Evolutionary conservation across 176 grass and related monocot genomes (phyloP).

Genomic region (Cenchrus fungigraminus): DNA sequence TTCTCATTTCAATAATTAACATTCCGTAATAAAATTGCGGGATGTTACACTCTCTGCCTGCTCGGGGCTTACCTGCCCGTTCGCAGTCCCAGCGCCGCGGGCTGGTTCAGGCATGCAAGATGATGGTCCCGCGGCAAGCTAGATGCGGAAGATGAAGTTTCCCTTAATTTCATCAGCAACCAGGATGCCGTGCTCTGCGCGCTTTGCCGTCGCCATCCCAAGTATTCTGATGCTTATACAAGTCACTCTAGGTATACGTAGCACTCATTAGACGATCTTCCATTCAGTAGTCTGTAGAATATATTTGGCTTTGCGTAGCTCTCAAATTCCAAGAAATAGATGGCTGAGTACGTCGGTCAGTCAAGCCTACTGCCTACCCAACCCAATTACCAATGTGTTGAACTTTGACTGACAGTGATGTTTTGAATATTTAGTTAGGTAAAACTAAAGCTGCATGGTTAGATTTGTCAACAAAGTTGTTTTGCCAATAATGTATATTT

Average conservation of each 20-base stretch:
- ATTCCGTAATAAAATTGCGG: no score
- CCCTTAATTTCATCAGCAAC: no score
- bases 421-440: neutral
- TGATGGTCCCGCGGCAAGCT: no score
- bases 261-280: neutral
- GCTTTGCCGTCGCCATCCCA: no score
- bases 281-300: neutral
- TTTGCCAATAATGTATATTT: neutral
- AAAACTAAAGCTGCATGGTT: neutral
- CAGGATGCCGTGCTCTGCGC: no score
- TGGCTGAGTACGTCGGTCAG: neutral
- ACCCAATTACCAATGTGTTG: neutral
- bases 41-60: no score
- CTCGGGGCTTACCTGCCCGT: no score
- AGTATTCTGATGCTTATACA: neutral
- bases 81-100: no score
- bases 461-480: neutral
- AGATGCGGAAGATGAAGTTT: no score
- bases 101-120: no score
- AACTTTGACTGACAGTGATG: conserved; percentile 2
- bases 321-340: neutral
- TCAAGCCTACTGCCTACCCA: neutral
- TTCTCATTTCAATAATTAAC: no score
- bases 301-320: neutral
- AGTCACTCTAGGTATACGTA: neutral